Evolutionary conservation across 1,139 yeast species (phyloP), one percentile per base, ranked within the genome.

Genomic region (Lodderomyces metapsilosis): DNA sequence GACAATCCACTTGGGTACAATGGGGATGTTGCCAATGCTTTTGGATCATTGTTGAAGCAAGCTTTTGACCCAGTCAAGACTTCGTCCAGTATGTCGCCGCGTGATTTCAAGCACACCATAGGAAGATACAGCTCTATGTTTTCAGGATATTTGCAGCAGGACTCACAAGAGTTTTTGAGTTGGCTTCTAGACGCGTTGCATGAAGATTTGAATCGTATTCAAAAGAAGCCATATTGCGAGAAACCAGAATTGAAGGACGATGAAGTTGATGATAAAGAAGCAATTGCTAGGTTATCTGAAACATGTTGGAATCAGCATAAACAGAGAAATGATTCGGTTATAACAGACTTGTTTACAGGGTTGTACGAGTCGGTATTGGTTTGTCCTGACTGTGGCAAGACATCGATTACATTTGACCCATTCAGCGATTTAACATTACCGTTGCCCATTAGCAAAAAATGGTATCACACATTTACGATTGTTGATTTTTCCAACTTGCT

Each of bases 391-490:
- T 92, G 98, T 62, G 61, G 75, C 9, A 85, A 85, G 51, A 80
- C 88, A 3, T 86, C 96, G 22, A 76, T 91, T 20, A 91, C 98
- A 0, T 92, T 91, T 65, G 98, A 92, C 58, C 98, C 98, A 0
- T 92, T 83, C 57, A 88, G 83, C 66, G 98, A 89, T 56, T 66
- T 92, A 49, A 91, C 98, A 0, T 67, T 92, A 37, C 98, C 98
- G 0, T 67, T 92, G 35, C 98, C 98, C 0, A 80, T 85, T 10
- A 80, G 80, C 40, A 78, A 82, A 38, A 73, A 77, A 43, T 91
- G 98, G 96, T 66, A 71, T 28, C 84, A 81, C 37, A 77, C 77
- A 11, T 72, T 91, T 36, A 70, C 76, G 1, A 67, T 88, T 18
- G 76, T 91, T 27, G 83, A 86, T 18, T 73, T 78, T 36, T 63